Evolutionary conservation across 1,284 basidiomycete species (phyloP).

Genomic region (Ceratobasidium sp.): DNA sequence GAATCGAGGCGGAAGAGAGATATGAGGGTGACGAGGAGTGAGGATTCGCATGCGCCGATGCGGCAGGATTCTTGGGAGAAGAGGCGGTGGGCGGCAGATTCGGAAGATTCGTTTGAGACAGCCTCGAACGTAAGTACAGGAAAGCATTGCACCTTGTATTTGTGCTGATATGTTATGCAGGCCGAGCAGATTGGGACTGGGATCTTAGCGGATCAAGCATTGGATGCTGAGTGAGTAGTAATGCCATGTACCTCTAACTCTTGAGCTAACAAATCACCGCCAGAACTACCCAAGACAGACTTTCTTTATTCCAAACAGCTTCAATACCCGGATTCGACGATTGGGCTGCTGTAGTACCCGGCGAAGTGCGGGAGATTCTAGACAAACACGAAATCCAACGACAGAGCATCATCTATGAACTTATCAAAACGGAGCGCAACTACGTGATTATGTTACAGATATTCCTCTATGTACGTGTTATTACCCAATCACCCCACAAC

Average conservation of each 20-base stretch:
- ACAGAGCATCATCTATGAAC: conserved; percentile 43
- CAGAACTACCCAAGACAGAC: conserved; percentile 26
- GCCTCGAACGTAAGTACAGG: conserved; percentile 24
- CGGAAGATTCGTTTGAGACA: conserved; percentile 35
- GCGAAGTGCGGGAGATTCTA: conserved; percentile 29
- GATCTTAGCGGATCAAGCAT: conserved; percentile 31
- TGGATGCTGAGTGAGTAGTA: conserved; percentile 28
- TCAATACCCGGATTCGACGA: conserved; percentile 27
- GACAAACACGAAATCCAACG: conserved; percentile 38
- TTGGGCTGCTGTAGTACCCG: conserved; percentile 35
- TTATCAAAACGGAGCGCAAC: conserved; percentile 38
- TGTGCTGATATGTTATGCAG: background rate
- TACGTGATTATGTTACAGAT: conserved; percentile 32
- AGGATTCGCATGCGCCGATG: conserved; percentile 13
- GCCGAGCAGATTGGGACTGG: conserved; percentile 43
- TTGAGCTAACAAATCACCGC: background rate
- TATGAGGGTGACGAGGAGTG: conserved; percentile 19
- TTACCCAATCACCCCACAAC: background rate
- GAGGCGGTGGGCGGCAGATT: conserved; percentile 30
- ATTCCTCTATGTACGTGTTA: conserved; percentile 35
- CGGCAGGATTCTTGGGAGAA: conserved; percentile 24
- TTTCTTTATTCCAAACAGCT: conserved; percentile 22
- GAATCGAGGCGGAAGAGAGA: conserved; percentile 4
- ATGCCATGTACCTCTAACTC: background rate
- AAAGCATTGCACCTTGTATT: background rate